Evolutionary conservation across 2,329 filamentous ascomycete species (phyloP).

Genomic region (Exutisphaerella laricina): DNA sequence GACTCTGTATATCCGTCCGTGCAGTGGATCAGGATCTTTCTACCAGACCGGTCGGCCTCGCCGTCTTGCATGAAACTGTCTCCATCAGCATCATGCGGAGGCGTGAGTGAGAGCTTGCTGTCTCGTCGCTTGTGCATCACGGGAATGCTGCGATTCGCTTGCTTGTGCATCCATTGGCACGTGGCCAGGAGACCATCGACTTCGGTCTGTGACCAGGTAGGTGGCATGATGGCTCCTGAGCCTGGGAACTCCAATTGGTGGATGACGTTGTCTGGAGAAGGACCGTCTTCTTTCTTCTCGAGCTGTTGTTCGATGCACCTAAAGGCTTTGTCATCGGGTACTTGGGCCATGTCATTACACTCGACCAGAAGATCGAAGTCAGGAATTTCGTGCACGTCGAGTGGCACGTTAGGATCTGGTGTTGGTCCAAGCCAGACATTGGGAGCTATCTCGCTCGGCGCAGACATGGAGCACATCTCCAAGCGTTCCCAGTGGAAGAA

Average conservation of each 20-base stretch:
- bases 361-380: slow-evolving; percentile 72
- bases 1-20: slow-evolving; percentile 95
- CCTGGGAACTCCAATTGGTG: slow-evolving; percentile 77
- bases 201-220: slow-evolving; percentile 76
- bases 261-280: slow-evolving; percentile 39
- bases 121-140: slow-evolving; percentile 34
- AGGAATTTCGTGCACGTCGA: slow-evolving; percentile 45
- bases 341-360: slow-evolving; percentile 74
- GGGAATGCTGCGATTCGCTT: slow-evolving; percentile 53
- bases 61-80: slow-evolving; percentile 50
- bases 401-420: slow-evolving; percentile 58
- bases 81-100: slow-evolving; percentile 45
- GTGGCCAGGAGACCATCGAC: slow-evolving; percentile 79
- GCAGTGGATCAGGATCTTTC: slow-evolving; percentile 84
- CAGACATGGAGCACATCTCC: slow-evolving; percentile 93
- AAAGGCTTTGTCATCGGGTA: slow-evolving; percentile 65
- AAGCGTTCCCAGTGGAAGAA: slow-evolving; percentile 82
- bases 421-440: slow-evolving; percentile 91
- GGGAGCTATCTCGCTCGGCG: slow-evolving; percentile 76
- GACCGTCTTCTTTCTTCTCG: slow-evolving; percentile 15
- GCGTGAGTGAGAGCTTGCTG: slow-evolving; percentile 37
- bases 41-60: slow-evolving; percentile 35
- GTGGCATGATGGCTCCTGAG: slow-evolving; percentile 84
- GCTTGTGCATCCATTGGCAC: slow-evolving; percentile 82
- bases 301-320: slow-evolving; percentile 56